phyloP scores from a whole-genome alignment of 2,329 filamentous ascomycete genomes.

The Trichoderma sp. region DNA sequence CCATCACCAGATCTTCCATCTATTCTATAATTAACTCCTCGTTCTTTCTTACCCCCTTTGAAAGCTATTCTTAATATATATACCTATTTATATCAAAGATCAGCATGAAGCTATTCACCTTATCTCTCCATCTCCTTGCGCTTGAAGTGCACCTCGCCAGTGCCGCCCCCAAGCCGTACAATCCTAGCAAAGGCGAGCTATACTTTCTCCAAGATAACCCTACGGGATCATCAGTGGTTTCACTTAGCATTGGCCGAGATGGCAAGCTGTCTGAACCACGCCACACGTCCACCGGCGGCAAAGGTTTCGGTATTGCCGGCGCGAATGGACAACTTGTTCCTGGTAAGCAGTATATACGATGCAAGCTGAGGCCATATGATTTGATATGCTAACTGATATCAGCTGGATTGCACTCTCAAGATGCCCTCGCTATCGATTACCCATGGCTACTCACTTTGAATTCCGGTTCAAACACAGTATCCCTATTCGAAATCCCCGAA shows the following conservation, averaged over 20 bases:
- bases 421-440: not conserved
- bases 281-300: not conserved
- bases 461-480: not conserved
- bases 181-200: not conserved
- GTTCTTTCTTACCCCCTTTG: not conserved
- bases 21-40: not conserved
- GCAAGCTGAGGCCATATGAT: too few species aligned
- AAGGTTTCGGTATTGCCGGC: not conserved
- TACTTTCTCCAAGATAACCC: not conserved
- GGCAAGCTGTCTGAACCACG: not conserved
- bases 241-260: not conserved
- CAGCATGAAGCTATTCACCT: not conserved
- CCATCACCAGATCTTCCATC: not conserved
- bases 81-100: not conserved
- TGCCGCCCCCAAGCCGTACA: not conserved
- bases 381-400: not conserved
- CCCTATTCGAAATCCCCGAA: not conserved
- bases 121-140: not conserved
- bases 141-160: not conserved
- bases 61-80: not conserved
- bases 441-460: not conserved
- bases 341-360: not conserved
- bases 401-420: not conserved
- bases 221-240: not conserved
- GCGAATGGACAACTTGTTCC: not conserved